Evolutionary conservation across 1,284 basidiomycete genomes (phyloP), one percentile per base, ranked within the genome.

Genomic region (Hemileccinum hortonii): DNA sequence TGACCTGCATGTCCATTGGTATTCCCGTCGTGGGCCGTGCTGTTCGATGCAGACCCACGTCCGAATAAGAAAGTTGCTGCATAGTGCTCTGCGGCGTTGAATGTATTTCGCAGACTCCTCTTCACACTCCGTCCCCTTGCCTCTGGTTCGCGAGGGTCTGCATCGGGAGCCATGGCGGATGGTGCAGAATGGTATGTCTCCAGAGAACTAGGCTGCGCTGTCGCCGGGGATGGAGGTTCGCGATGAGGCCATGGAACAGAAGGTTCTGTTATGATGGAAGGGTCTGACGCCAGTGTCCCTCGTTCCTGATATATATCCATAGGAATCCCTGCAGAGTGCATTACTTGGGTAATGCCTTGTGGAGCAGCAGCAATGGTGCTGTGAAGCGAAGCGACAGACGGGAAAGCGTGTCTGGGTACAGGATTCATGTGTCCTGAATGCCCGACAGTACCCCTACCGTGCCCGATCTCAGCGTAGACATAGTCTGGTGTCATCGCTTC

Each of bases 381-480:
- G 26, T 63, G 65, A 22, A 59, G 62, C 11, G 58, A 58, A 46
- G 46, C 21, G 12, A 56, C 29, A 12, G 65, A 32, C 24, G 57
- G 53, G 40, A 71, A 60, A 42, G 52, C 22, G 45, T 61, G 61
- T 52, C 62, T 61, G 10, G 57, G 52, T 8, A 57, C 47, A 38
- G 53, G 45, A 47, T 56, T 59, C 50, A 36, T 33, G 18, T 60
- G 56, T 49, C 56, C 63, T 19, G 54, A 49, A 41, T 53, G 58
- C 19, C 73, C 55, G 7, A 40, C 75, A 26, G 75, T 71, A 15
- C 84, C 84, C 30, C 84, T 76, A 6, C 86, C 87, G 60, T 88
- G 86, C 10, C 87, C 87, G 53, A 88, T 84, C 63, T 90, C 87
- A 3, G 87, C 86, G 58, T 79, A 88, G 54, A 86, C 77, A 44